A percentile compares a stretch with the other conserved stretches of the same genome.
Conservation (phyloP, 345 rosid genomes). For the Citrus mangshanensis region DNA sequence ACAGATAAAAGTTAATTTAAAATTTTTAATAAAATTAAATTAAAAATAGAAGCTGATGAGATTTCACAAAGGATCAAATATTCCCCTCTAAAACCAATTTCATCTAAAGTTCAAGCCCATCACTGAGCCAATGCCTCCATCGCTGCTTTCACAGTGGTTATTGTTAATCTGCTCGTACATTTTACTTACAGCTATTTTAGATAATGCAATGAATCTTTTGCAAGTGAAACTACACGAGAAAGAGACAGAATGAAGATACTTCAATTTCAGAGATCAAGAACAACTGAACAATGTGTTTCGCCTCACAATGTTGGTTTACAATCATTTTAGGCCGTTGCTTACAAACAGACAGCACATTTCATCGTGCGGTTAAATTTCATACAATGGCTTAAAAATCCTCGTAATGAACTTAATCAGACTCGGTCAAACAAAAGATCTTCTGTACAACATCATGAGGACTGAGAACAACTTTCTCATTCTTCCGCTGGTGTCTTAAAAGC, state of each 20-base stretch:
- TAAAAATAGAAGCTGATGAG: too few species aligned
- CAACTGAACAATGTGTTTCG: not conserved
- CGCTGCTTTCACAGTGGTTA: not conserved
- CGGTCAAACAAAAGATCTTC: not conserved
- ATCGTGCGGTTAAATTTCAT: not conserved
- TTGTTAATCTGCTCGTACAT: not conserved
- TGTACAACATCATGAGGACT: not conserved
- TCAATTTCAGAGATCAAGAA: not conserved
- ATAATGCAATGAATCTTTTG: not conserved
- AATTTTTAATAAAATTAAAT: too few species aligned
- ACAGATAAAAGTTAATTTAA: too few species aligned
- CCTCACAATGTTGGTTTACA: not conserved
- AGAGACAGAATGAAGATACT: not conserved
- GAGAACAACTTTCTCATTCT: constrained; percentile 35
- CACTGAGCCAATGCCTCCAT: too few species aligned
- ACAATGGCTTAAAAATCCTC: not conserved
- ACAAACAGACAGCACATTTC: not conserved
- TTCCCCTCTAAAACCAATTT: too few species aligned
- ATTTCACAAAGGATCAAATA: too few species aligned
- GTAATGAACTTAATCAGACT: not conserved
- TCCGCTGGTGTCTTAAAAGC: constrained; percentile 51
- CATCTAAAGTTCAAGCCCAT: not conserved
- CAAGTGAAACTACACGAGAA: not conserved
- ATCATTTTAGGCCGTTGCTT: not conserved
- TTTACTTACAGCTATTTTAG: not conserved